Percentiles rank a stretch among this genome's conserved stretches.
Evolutionary conservation across 495 filamentous ascomycete species (phyloP).

Genomic region (Penicillium tannophilum): DNA sequence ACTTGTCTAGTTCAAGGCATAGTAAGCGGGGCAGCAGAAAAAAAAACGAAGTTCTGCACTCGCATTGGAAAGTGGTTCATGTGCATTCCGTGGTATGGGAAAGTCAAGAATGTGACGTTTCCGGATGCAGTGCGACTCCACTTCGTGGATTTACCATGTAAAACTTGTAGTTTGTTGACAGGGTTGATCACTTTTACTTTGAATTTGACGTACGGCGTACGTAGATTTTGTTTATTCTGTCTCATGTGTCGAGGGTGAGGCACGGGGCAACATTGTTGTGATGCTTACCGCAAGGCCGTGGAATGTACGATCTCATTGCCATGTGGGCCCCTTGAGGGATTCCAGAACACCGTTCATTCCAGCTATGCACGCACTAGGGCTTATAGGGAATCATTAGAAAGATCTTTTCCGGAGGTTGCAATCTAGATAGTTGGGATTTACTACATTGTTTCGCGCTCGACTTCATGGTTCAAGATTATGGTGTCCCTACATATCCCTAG

Average conservation of each 20-base stretch:
- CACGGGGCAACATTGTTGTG: slow-evolving; percentile 13
- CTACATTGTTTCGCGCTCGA: neutral
- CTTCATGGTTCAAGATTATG: neutral
- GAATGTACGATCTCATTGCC: slow-evolving; percentile 10
- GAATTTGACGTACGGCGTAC: neutral
- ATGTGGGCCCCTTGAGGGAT: slow-evolving; percentile 22
- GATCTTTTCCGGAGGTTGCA: neutral
- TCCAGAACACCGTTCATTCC: slow-evolving; percentile 18
- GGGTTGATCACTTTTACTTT: slow-evolving; percentile 1
- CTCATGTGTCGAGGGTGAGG: slow-evolving; percentile 5
- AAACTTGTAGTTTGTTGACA: neutral
- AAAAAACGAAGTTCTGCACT: slow-evolving; percentile 5
- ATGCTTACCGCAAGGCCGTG: slow-evolving; percentile 16
- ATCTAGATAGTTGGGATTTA: neutral
- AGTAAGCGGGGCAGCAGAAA: neutral
- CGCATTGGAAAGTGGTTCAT: slow-evolving; percentile 17
- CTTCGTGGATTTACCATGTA: neutral
- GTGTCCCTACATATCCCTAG: neutral
- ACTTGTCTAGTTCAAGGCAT: neutral
- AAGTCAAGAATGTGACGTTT: slow-evolving; percentile 15
- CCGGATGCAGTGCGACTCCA: slow-evolving; percentile 17
- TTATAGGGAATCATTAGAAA: neutral
- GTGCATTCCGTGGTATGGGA: slow-evolving; percentile 17
- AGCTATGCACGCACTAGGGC: slow-evolving; percentile 6
- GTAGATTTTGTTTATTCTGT: neutral